phyloP scores from a whole-genome alignment of 2,329 filamentous ascomycete species.

The Thelonectria blattea region DNA sequence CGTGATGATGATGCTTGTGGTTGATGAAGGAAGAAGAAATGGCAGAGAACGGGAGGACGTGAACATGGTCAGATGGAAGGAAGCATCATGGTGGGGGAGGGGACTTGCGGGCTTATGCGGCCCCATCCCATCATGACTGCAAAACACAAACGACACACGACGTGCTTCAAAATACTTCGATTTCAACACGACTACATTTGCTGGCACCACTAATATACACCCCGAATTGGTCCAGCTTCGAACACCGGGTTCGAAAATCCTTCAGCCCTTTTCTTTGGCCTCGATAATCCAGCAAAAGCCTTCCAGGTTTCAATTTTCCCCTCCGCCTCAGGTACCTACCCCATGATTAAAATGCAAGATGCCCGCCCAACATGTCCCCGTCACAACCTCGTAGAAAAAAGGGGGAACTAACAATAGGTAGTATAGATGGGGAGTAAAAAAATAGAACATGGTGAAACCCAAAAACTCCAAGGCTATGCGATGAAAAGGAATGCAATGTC shows the following conservation, averaged over 20 bases:
- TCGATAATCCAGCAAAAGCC: slow-evolving; percentile 16
- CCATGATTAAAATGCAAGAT: slow-evolving; percentile 30
- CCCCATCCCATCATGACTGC: background rate
- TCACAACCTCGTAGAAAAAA: slow-evolving; percentile 14
- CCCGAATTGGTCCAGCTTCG: slow-evolving; percentile 14
- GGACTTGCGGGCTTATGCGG: slow-evolving; percentile 22
- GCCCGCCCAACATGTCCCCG: slow-evolving; percentile 21
- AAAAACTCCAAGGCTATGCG: slow-evolving; percentile 38
- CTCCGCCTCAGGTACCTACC: slow-evolving; percentile 3
- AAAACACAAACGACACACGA: too few relatives aligned
- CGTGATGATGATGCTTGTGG: background rate
- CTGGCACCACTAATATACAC: slow-evolving; percentile 35
- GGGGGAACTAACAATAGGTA: background rate
- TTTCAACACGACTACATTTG: slow-evolving; percentile 29
- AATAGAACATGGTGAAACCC: slow-evolving; percentile 21
- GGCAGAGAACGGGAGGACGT: background rate
- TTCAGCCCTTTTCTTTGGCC: slow-evolving; percentile 6
- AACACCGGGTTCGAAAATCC: slow-evolving; percentile 21
- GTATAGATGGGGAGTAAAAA: slow-evolving; percentile 3
- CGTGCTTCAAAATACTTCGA: too few relatives aligned
- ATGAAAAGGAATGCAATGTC: slow-evolving; percentile 32
- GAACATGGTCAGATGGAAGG: background rate
- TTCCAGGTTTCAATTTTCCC: slow-evolving; percentile 6
- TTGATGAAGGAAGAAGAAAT: background rate
- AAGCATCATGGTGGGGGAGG: slow-evolving; percentile 29